These are phyloP conservation scores for Ogataea sp. DNA, from an alignment of 805 yeast genomes.

Conservation along the genomic window DNA sequence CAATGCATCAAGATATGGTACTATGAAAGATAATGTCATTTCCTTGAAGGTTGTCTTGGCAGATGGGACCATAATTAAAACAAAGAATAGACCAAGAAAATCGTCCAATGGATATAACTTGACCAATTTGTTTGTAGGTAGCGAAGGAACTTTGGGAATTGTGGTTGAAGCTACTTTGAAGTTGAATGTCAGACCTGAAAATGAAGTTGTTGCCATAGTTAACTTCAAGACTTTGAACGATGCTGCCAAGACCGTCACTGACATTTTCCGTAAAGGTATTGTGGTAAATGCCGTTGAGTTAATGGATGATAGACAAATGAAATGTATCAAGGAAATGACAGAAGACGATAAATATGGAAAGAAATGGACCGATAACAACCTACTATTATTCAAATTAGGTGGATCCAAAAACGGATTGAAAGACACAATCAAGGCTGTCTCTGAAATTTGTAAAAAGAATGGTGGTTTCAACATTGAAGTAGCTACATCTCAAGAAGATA, in stretches of 20 bases:
- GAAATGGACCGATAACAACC: constrained; percentile 23
- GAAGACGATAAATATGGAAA: constrained; percentile 28
- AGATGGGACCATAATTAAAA: constrained; percentile 71
- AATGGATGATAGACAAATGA: constrained; percentile 66
- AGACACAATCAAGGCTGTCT: constrained; percentile 39
- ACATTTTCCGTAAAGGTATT: constrained; percentile 52
- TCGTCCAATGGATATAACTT: constrained; percentile 75
- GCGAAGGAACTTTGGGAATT: constrained; percentile 75
- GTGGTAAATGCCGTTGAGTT: constrained; percentile 70
- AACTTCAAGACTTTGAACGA: constrained; percentile 59
- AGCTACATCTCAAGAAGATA: constrained; percentile 56
- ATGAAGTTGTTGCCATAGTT: constrained; percentile 62
- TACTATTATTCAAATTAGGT: constrained; percentile 54
- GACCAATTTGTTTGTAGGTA: constrained; percentile 67
- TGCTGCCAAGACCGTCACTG: constrained; percentile 65
- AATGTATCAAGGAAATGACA: constrained; percentile 49
- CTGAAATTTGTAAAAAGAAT: constrained; percentile 43
- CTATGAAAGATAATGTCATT: constrained; percentile 66
- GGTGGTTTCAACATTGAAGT: constrained; percentile 49
- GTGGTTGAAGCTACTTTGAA: constrained; percentile 72
- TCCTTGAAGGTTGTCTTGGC: constrained; percentile 69
- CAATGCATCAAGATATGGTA: constrained; percentile 70
- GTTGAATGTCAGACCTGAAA: constrained; percentile 54
- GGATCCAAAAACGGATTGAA: constrained; percentile 32
- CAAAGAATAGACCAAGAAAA: constrained; percentile 67